A percentile compares a stretch with the other conserved stretches of the same genome.
Evolutionary conservation across 257 asterid species (phyloP).

Genomic region (Penstemon davidsonii): DNA sequence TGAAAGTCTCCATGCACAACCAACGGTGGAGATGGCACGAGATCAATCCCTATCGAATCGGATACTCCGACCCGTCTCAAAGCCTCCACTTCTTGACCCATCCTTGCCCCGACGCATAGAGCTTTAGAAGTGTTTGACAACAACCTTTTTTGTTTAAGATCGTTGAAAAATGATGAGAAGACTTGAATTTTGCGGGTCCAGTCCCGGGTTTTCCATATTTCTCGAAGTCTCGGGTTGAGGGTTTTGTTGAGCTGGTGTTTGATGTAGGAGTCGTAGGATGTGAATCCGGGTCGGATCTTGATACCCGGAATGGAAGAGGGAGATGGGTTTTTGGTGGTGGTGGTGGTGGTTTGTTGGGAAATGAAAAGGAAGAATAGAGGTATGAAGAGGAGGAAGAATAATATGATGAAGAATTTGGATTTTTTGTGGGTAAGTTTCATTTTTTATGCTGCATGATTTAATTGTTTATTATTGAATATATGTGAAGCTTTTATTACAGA

Average conservation of each 20-base stretch:
- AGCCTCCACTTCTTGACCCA: conserved; percentile 81
- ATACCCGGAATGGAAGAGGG: conserved; percentile 33
- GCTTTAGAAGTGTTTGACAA: conserved; percentile 45
- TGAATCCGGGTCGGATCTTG: conserved; percentile 62
- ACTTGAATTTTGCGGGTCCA: conserved; percentile 67
- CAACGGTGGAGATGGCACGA: conserved; percentile 68
- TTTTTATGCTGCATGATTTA: conserved; percentile 25
- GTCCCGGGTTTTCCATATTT: conserved; percentile 66
- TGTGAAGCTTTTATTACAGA: too few relatives aligned
- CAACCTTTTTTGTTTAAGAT: conserved; percentile 35
- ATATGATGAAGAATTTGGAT: conserved; percentile 32
- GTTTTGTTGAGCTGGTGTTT: conserved; percentile 70
- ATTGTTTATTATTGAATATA: too few relatives aligned
- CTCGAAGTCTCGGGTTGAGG: conserved; percentile 57
- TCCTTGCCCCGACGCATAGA: conserved; percentile 62
- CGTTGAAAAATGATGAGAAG: conserved; percentile 47
- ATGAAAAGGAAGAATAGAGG: conserved; percentile 33
- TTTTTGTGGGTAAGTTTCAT: conserved; percentile 35
- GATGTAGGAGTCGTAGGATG: conserved; percentile 57
- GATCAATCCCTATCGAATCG: conserved; percentile 61
- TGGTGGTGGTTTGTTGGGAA: conserved; percentile 20
- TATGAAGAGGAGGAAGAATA: conserved; percentile 34
- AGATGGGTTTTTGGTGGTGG: neutral
- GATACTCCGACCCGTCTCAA: conserved; percentile 57
- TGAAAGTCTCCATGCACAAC: conserved; percentile 70